These are phyloP conservation scores for Talaromyces borbonicus DNA, from an alignment of 495 filamentous ascomycete species.

Conservation along the genomic window DNA sequence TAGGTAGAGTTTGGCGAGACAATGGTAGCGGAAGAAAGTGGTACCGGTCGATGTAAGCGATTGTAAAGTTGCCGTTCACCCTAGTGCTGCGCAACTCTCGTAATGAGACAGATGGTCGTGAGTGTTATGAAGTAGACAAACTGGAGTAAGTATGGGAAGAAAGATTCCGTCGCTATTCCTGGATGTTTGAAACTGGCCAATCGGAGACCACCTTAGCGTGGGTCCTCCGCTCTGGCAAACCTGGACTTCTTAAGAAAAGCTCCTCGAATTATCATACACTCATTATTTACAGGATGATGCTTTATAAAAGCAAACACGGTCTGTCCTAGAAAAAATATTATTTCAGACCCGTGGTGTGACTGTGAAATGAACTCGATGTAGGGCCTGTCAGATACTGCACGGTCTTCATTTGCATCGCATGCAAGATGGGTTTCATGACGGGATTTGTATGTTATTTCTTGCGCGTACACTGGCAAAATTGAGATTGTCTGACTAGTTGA, in stretches of 20 bases:
- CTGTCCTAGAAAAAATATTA: no score
- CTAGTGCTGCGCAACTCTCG: no score
- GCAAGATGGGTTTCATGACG: conserved; percentile 62
- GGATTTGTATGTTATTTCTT: conserved; percentile 59
- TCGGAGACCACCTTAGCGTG: conserved; percentile 20
- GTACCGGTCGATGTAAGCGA: neutral
- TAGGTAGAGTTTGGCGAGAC: neutral
- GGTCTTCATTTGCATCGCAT: no score
- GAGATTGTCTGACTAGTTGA: conserved; percentile 5
- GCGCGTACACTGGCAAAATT: neutral
- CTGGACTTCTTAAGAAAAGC: conserved; percentile 3
- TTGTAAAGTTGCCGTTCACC: no score
- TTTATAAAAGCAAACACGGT: neutral
- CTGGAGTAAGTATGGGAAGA: conserved; percentile 15
- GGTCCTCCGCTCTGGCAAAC: neutral
- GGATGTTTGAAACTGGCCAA: conserved; percentile 18
- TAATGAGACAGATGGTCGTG: neutral
- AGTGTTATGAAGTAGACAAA: neutral
- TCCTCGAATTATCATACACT: no score
- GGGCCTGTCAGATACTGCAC: no score
- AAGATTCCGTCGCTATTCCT: conserved; percentile 14
- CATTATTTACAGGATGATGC: no score
- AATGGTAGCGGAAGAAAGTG: neutral
- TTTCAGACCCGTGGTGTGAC: no score
- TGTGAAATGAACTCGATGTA: no score